Conservation (phyloP, 371 early-diverging fungal genomes). For the Actinomucor elegans region DNA sequence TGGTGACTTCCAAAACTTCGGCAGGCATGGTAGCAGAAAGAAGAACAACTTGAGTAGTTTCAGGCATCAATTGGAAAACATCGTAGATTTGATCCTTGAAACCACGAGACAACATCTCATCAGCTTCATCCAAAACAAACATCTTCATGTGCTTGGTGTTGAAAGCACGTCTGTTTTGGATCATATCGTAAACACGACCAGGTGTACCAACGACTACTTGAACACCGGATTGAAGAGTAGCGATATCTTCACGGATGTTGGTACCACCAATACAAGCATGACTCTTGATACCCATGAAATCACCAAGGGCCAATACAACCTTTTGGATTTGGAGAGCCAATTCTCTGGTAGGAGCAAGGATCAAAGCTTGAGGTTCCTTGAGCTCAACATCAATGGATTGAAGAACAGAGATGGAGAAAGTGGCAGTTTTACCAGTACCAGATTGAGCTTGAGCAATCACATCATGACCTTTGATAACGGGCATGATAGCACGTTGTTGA, state of each 20-base stretch:
- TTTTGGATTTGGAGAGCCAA: slow-evolving; percentile 89
- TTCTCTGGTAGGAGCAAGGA: slow-evolving; percentile 92
- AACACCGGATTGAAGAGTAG: slow-evolving; percentile 61
- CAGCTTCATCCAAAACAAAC: slow-evolving; percentile 97
- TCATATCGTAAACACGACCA: slow-evolving; percentile 95
- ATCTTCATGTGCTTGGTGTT: slow-evolving; percentile 80
- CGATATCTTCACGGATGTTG: slow-evolving; percentile 80
- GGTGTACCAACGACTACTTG: slow-evolving; percentile 94
- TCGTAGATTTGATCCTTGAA: slow-evolving; percentile 96
- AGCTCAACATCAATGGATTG: slow-evolving; percentile 78
- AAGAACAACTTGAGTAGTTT: slow-evolving; percentile 84
- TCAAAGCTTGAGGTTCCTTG: slow-evolving; percentile 83
- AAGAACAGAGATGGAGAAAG: slow-evolving; percentile 91
- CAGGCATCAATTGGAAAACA: slow-evolving; percentile 86
- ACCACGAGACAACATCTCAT: slow-evolving; percentile 94
- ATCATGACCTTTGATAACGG: slow-evolving; percentile 83
- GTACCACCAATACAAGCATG: slow-evolving; percentile 93
- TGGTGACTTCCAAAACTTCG: slow-evolving; percentile 90
- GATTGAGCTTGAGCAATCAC: slow-evolving; percentile 96
- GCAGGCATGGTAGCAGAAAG: slow-evolving; percentile 93
- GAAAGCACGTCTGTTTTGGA: slow-evolving; percentile 76
- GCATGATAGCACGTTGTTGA: slow-evolving; percentile 91
- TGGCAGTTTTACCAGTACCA: slow-evolving; percentile 98
- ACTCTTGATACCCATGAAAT: slow-evolving; percentile 79
- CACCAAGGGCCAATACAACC: slow-evolving; percentile 83